Conservation (phyloP, 306 rosid species). For the Ochetophila trinervis region DNA sequence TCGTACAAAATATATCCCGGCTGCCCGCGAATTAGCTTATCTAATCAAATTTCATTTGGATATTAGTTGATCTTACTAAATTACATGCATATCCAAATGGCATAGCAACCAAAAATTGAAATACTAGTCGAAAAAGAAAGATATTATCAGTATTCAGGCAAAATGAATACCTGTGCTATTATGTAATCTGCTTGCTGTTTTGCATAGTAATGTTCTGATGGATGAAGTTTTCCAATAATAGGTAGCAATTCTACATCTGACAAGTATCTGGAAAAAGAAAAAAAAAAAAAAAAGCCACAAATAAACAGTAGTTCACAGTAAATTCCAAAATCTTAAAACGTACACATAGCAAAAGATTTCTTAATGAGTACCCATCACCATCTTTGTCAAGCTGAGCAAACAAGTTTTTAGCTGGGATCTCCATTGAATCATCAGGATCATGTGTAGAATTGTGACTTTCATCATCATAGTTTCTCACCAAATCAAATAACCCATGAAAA, state of each 20-base stretch:
- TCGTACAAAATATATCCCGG: too few species aligned
- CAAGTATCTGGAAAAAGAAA: conserved; percentile 49
- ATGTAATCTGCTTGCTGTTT: conserved; percentile 92
- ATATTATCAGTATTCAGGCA: background rate
- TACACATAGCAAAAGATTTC: conserved; percentile 16
- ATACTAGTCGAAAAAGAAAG: conserved; percentile 4
- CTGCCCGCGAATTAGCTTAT: too few species aligned
- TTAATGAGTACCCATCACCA: conserved; percentile 68
- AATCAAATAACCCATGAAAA: conserved; percentile 95
- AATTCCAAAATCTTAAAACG: conserved; percentile 13
- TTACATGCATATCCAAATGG: conserved; percentile 8
- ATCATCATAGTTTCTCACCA: conserved; percentile 87
- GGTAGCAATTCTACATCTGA: conserved; percentile 75
- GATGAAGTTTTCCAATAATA: conserved; percentile 88
- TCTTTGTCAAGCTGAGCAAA: conserved; percentile 86
- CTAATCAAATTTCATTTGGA: too few species aligned
- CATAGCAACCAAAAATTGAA: conserved; percentile 13
- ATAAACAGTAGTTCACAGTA: conserved; percentile 25
- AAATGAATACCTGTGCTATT: conserved; percentile 69
- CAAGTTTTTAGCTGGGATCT: conserved; percentile 72
- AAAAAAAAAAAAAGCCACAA: conserved; percentile 21
- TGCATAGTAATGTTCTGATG: conserved; percentile 91
- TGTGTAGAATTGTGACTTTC: conserved; percentile 65
- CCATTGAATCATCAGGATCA: conserved; percentile 51
- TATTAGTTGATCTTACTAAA: background rate